These are phyloP conservation scores for Pythium vanterpoolii DNA, from an alignment of 352 stramenopile species.

Conservation along the genomic window DNA sequence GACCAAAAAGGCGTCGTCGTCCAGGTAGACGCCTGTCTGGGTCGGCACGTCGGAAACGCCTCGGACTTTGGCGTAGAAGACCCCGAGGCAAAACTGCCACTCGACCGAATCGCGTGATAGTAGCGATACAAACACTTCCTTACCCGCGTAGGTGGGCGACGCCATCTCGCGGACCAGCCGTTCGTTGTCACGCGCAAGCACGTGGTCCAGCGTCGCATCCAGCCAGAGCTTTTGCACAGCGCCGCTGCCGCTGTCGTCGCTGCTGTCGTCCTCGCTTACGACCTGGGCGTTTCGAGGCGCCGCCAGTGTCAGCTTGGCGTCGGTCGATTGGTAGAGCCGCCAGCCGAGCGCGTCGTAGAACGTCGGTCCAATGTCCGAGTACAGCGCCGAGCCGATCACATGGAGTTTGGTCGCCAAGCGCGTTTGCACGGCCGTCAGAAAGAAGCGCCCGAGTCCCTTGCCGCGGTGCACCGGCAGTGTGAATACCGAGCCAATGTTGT, in stretches of 20 bases:
- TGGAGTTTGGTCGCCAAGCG: constrained; percentile 24
- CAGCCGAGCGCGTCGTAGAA: constrained; percentile 63
- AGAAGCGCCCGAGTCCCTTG: constrained; percentile 44
- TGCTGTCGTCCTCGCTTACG: neutral
- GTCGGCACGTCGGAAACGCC: constrained; percentile 30
- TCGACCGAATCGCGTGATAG: constrained; percentile 52
- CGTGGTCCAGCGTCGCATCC: constrained; percentile 31
- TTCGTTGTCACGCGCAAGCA: constrained; percentile 38
- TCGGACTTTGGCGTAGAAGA: constrained; percentile 39
- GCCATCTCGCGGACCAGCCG: constrained; percentile 22
- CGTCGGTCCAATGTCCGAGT: constrained; percentile 56
- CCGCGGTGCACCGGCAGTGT: constrained; percentile 47
- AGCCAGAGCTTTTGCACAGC: constrained; percentile 20
- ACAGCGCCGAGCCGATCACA: constrained; percentile 47
- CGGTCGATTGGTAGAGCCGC: constrained; percentile 38
- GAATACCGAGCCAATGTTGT: constrained; percentile 56
- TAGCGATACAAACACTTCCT: constrained; percentile 41
- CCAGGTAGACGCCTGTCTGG: constrained; percentile 37
- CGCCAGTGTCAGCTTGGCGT: constrained; percentile 30
- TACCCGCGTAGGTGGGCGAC: constrained; percentile 23
- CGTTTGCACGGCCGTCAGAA: constrained; percentile 35
- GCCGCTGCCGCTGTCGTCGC: too few relatives aligned
- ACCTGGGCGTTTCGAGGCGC: neutral
- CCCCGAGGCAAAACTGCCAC: constrained; percentile 64
- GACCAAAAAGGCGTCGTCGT: constrained; percentile 38